Percentiles rank a stretch among this genome's conserved stretches.
phyloP scores from a whole-genome alignment of 345 rosid species.

The Citrus trifoliata region DNA sequence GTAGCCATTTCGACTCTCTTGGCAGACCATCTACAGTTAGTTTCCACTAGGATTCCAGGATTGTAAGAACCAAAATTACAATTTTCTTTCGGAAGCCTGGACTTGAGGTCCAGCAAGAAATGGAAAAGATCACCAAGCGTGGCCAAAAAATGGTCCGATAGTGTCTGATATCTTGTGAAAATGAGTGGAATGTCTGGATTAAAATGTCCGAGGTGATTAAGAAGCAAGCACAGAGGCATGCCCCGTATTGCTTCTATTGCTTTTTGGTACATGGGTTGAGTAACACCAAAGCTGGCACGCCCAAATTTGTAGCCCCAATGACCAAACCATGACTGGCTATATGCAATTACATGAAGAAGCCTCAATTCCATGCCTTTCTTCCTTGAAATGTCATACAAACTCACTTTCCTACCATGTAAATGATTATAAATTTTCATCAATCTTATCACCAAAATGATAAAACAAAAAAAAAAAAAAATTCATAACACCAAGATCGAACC shows the following conservation, averaged over 20 bases:
- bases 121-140: slow-evolving; percentile 67
- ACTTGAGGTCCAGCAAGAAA: slow-evolving; percentile 66
- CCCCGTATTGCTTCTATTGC: slow-evolving; percentile 70
- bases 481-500: slow-evolving; percentile 33
- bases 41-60: slow-evolving; percentile 39
- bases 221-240: slow-evolving; percentile 57
- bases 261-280: slow-evolving; percentile 56
- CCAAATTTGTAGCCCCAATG: slow-evolving; percentile 82
- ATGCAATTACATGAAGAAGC: slow-evolving; percentile 67
- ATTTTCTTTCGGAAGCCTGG: slow-evolving; percentile 54
- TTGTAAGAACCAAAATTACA: slow-evolving; percentile 25
- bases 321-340: slow-evolving; percentile 78
- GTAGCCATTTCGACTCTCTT: slow-evolving; percentile 89
- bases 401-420: slow-evolving; percentile 61
- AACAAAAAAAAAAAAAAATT: too few relatives aligned
- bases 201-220: slow-evolving; percentile 36
- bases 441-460: not conserved
- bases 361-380: slow-evolving; percentile 81
- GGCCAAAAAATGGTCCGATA: slow-evolving; percentile 50
- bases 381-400: slow-evolving; percentile 60
- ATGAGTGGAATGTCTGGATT: slow-evolving; percentile 50
- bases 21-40: slow-evolving; percentile 77
- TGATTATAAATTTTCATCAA: not conserved
- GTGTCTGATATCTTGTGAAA: slow-evolving; percentile 68
- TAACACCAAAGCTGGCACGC: slow-evolving; percentile 73